These are phyloP conservation scores for Cladophialophora bantiana DNA, from an alignment of 2,329 filamentous ascomycete species.

Conservation along the genomic window DNA sequence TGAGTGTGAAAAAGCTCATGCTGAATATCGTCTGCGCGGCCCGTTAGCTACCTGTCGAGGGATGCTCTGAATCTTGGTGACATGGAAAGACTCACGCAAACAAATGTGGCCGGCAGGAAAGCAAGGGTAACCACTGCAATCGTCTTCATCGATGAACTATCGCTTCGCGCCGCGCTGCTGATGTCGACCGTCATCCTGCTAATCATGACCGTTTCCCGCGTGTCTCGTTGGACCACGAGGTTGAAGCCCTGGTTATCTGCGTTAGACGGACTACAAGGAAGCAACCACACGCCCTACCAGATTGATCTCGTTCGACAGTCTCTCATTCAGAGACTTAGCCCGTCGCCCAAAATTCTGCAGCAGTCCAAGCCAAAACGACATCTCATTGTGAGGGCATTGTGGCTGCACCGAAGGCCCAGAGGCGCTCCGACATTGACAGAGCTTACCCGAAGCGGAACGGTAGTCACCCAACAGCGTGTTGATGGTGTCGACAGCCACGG, in stretches of 20 bases:
- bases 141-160: constrained; percentile 47
- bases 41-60: constrained; percentile 44
- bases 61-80: constrained; percentile 25
- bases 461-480: constrained; percentile 40
- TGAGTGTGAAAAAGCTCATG: constrained; percentile 47
- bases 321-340: constrained; percentile 42
- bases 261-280: constrained; percentile 11
- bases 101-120: constrained; percentile 49
- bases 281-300: constrained; percentile 37
- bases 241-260: constrained; percentile 44
- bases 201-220: constrained; percentile 43
- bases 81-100: constrained; percentile 45
- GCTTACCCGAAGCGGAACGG: constrained; percentile 27
- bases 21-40: constrained; percentile 47
- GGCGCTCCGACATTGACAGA: constrained; percentile 2
- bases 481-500: constrained; percentile 44
- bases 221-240: constrained; percentile 44
- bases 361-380: constrained; percentile 40
- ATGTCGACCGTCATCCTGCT: constrained; percentile 44
- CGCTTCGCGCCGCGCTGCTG: constrained; percentile 42
- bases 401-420: constrained; percentile 7
- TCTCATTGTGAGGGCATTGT: constrained; percentile 33
- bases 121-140: constrained; percentile 47
- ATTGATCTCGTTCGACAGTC: constrained; percentile 47
- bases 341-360: constrained; percentile 43